A percentile compares a stretch with the other conserved stretches of the same genome.
Conservation (phyloP, 1,139 yeast genomes). For the Diutina sp. region DNA sequence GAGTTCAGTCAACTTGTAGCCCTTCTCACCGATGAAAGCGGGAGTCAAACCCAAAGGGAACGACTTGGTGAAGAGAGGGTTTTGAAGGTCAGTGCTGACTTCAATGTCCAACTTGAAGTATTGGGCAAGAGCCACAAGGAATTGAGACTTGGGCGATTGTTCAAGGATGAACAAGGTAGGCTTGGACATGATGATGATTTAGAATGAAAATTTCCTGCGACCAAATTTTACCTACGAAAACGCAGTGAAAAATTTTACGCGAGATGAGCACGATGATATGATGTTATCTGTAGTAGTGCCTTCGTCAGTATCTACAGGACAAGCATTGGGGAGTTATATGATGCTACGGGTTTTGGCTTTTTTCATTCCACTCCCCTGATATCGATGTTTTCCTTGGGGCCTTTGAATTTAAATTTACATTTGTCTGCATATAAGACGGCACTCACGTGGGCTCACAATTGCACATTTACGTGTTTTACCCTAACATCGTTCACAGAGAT, state of each 20-base stretch:
- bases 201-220: not conserved
- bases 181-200: constrained; percentile 35
- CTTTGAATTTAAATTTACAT: not conserved
- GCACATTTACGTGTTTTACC: not conserved
- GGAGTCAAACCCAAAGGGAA: constrained; percentile 75
- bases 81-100: constrained; percentile 27
- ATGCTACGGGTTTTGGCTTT: too few relatives aligned
- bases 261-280: not conserved
- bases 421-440: not conserved
- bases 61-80: constrained; percentile 17
- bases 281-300: not conserved
- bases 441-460: not conserved
- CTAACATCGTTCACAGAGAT: not conserved
- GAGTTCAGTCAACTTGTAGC: constrained; percentile 65
- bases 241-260: not conserved
- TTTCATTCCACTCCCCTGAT: not conserved
- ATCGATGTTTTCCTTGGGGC: too few relatives aligned
- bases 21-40: constrained; percentile 69
- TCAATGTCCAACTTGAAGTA: constrained; percentile 60
- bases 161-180: constrained; percentile 49
- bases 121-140: constrained; percentile 45
- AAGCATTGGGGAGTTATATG: not conserved
- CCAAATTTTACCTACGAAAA: not conserved
- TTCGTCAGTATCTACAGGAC: not conserved
- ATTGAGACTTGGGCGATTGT: constrained; percentile 26